Evolutionary conservation across 495 filamentous ascomycete species (phyloP).

Genomic region (Viridothelium virens): DNA sequence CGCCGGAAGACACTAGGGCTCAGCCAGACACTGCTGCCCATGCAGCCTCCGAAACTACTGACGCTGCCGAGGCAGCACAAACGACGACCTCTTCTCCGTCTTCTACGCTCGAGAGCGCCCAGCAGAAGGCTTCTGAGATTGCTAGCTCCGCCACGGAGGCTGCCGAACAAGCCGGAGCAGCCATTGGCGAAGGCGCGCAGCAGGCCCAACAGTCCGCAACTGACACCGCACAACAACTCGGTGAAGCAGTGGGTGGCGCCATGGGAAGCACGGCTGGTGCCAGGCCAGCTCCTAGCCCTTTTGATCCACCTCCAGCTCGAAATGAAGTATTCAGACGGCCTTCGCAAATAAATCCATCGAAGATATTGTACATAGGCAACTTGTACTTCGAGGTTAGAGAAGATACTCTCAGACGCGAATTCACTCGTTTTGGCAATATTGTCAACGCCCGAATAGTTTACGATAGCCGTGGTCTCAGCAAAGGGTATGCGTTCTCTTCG

Average conservation of each 20-base stretch:
- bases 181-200: neutral
- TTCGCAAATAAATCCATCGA: slow-evolving; percentile 8
- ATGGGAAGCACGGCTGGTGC: neutral
- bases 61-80: neutral
- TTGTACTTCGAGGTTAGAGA: slow-evolving; percentile 66
- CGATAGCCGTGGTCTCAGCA: slow-evolving; percentile 71
- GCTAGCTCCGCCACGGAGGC: neutral
- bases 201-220: neutral
- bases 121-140: slow-evolving; percentile 2
- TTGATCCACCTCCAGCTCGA: neutral
- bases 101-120: neutral
- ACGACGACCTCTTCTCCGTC: neutral
- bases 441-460: slow-evolving; percentile 47
- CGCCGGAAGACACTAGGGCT: neutral
- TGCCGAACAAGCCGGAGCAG: neutral
- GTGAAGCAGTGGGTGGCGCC: neutral
- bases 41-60: neutral
- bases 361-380: slow-evolving; percentile 71
- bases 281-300: neutral
- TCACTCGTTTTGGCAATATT: slow-evolving; percentile 38
- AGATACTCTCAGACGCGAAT: slow-evolving; percentile 31
- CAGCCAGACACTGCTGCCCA: neutral
- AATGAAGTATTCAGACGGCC: no score
- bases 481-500: slow-evolving; percentile 58
- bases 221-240: neutral